Evolutionary conservation across 2,329 filamentous ascomycete genomes (phyloP), one percentile per base, ranked within the genome.

Genomic region (Fusarium sp.): DNA sequence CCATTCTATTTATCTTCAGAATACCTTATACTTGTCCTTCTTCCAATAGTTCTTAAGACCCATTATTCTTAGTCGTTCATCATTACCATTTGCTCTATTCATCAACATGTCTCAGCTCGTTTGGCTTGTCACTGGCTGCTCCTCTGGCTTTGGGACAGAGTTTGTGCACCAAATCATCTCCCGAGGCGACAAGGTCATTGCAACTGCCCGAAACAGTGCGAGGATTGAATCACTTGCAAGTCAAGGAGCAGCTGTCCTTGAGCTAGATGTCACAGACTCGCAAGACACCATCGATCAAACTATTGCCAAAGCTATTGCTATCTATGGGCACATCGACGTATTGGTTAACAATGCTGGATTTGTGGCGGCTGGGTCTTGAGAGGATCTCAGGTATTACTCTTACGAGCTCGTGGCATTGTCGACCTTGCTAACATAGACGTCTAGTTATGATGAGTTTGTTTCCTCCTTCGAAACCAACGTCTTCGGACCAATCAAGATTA

Each of bases 291-390:
- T 82, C n/a, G 31, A 67, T 26, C 38, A 41, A 26, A 56, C 71
- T 28, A 55, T 81, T 2, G 42, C 77, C 18, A 47, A 77, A 20
- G 80, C 79, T 22, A 79, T 79, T 75, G 26, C 53, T 5, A 72
- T 81, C 5, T 82, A 80, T 33, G 81, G 79, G 1, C 75, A 68
- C 13, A 79, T 82, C 22, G 80, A 82, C 31, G 68, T 82, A 10
- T 58, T 82, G 22, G 68, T 81, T 26, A 82, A 82, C 66, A 82
- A 82, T 48, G 81, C 81, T 14, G 81, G 78, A 35, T 78, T 75
- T 35, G 78, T 77, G 3, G 63, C 73, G 5, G 66, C 78, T 45
- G 76, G 73, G 16, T 69, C 70, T 22, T 74, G 74, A 33, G 81
- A 82, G 20, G 81, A 82, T 35, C 75, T 79, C 15, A 67, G 73